Conservation (phyloP, 352 stramenopile genomes). For the Phytophthora gonapodyides region DNA sequence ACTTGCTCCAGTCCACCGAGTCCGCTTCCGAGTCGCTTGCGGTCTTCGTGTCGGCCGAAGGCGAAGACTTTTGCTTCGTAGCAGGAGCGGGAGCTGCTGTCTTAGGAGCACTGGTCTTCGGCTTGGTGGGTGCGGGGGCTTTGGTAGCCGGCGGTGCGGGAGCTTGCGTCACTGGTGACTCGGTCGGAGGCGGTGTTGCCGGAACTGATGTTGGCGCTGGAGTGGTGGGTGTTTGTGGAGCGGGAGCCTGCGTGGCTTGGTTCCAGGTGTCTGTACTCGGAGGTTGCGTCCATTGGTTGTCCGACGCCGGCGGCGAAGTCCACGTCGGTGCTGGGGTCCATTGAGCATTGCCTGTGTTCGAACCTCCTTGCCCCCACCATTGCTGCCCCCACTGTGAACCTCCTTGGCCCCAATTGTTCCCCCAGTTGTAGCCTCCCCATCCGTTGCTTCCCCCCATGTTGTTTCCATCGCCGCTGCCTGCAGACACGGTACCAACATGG, state of each 20-base stretch:
- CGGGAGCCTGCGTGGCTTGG: neutral
- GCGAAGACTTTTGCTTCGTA: slow-evolving; percentile 17
- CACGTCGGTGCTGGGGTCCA: neutral
- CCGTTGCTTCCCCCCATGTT: slow-evolving; percentile 27
- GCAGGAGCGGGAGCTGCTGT: slow-evolving; percentile 23
- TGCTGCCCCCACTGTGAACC: slow-evolving; percentile 1
- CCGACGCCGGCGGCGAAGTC: neutral
- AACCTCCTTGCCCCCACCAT: slow-evolving; percentile 3
- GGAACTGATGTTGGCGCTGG: slow-evolving; percentile 10
- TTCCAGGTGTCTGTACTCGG: slow-evolving; percentile 5
- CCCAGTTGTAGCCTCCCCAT: slow-evolving; percentile 15
- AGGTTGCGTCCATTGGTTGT: slow-evolving; percentile 21
- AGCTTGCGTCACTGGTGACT: neutral
- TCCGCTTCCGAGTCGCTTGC: slow-evolving; percentile 26
- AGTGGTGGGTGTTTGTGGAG: slow-evolving; percentile 5
- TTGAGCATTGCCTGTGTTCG: slow-evolving; percentile 1
- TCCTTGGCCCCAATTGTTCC: slow-evolving; percentile 4
- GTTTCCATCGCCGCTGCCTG: slow-evolving; percentile 8
- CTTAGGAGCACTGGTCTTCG: slow-evolving; percentile 9
- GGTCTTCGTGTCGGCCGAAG: slow-evolving; percentile 11
- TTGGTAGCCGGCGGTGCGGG: neutral
- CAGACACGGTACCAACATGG: slow-evolving; percentile 19
- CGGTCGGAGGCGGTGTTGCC: slow-evolving; percentile 1
- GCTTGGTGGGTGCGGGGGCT: neutral
- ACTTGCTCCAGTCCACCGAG: slow-evolving; percentile 53